These are phyloP conservation scores for Sporothrix pallida DNA, from an alignment of 2,329 filamentous ascomycete species.

Conservation along the genomic window DNA sequence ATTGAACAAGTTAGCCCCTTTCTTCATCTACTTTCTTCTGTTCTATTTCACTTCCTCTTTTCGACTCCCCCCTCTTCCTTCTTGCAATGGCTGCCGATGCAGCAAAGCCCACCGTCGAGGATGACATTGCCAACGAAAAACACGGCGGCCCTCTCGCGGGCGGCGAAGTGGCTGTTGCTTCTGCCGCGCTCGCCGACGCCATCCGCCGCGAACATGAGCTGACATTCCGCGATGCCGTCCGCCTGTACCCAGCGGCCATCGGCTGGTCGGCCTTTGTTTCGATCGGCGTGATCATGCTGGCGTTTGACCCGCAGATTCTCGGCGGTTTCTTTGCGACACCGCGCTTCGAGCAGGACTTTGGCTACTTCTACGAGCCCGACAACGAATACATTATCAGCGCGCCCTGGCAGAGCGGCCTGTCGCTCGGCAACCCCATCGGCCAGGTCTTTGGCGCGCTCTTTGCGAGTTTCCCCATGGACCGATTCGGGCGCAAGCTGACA, in stretches of 20 bases:
- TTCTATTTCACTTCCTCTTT: too few relatives aligned
- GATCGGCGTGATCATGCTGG: constrained; percentile 31
- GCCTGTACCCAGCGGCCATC: constrained; percentile 24
- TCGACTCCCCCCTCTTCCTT: not conserved
- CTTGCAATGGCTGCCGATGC: not conserved
- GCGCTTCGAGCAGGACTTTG: constrained; percentile 29
- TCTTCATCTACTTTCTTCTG: too few relatives aligned
- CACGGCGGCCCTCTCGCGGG: not conserved
- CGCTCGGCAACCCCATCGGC: constrained; percentile 62
- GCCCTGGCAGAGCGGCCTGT: constrained; percentile 55
- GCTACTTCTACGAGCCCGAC: constrained; percentile 13
- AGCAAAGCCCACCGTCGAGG: not conserved
- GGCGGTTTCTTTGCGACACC: constrained; percentile 29
- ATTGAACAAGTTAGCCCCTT: not conserved
- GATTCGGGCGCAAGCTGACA: constrained; percentile 53
- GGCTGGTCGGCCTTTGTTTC: constrained; percentile 30
- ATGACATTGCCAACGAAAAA: constrained; percentile 7
- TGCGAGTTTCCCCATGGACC: constrained; percentile 55
- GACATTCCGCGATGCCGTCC: constrained; percentile 23
- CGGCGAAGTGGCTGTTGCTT: not conserved
- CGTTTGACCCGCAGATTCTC: constrained; percentile 30
- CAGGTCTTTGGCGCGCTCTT: constrained; percentile 62
- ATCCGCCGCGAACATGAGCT: constrained; percentile 14
- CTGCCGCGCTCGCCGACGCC: constrained; percentile 8
- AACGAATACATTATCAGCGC: constrained; percentile 41